phyloP scores from a whole-genome alignment of 257 asterid species.

The Nicotiana sylvestris region DNA sequence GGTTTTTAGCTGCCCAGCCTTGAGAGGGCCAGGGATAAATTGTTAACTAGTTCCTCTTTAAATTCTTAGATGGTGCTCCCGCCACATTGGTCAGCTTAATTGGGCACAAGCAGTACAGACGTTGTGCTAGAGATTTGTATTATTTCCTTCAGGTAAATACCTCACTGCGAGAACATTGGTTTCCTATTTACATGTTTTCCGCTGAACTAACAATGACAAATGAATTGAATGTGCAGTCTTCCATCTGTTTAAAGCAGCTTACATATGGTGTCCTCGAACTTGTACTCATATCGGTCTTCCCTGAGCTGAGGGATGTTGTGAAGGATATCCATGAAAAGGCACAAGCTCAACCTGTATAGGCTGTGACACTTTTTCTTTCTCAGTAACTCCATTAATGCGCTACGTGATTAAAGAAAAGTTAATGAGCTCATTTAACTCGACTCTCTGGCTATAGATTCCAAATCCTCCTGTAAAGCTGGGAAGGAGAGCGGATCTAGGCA shows the following conservation, averaged over 20 bases:
- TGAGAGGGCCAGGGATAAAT: not conserved
- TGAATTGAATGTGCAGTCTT: constrained; percentile 54
- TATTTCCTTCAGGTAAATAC: constrained; percentile 87
- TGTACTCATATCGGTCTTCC: constrained; percentile 67
- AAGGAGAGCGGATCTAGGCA: not conserved
- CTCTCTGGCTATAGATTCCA: not conserved
- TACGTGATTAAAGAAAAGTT: not conserved
- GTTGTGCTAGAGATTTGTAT: constrained; percentile 81
- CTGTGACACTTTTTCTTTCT: not conserved
- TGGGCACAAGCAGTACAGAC: constrained; percentile 86
- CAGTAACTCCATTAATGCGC: not conserved
- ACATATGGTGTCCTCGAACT: constrained; percentile 90
- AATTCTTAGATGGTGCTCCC: constrained; percentile 85
- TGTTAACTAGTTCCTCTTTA: constrained; percentile 1
- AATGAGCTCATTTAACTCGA: not conserved
- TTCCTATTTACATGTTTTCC: not conserved
- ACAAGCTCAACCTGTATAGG: constrained; percentile 34
- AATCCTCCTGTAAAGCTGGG: not conserved
- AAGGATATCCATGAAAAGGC: constrained; percentile 64
- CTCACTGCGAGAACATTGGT: not conserved
- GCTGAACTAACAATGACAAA: not conserved
- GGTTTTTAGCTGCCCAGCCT: not conserved
- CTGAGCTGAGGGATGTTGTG: constrained; percentile 70
- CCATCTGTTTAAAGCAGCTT: constrained; percentile 91
- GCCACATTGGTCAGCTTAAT: constrained; percentile 90